A percentile compares a stretch with the other conserved stretches of the same genome.
phyloP scores from a whole-genome alignment of 1,284 basidiomycete genomes.

The Boletellus sp. region DNA sequence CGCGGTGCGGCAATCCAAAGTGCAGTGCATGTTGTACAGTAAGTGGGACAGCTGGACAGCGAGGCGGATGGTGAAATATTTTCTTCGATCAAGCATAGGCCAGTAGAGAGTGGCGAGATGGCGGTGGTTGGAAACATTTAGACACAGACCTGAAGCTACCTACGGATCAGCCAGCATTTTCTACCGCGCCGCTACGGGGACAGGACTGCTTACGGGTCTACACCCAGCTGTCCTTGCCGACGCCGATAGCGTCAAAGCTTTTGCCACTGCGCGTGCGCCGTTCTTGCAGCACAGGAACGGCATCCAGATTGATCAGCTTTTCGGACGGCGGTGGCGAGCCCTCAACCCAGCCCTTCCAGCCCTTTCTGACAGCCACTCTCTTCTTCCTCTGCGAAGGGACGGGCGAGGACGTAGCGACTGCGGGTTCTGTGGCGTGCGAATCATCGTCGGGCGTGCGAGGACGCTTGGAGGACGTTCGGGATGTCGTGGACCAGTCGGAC shows the following conservation, averaged over 20 bases:
- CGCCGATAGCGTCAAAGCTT: conserved; percentile 71
- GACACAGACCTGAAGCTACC: conserved; percentile 2
- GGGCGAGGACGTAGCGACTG: conserved; percentile 26
- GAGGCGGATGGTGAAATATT: conserved; percentile 14
- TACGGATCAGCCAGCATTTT: conserved; percentile 22
- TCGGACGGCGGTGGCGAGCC: conserved; percentile 75
- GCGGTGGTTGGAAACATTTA: background rate
- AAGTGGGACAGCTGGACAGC: conserved; percentile 19
- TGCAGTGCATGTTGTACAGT: conserved; percentile 29
- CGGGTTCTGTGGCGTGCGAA: conserved; percentile 23
- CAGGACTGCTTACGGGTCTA: conserved; percentile 30
- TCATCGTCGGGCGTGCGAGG: conserved; percentile 62
- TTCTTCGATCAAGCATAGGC: conserved; percentile 13
- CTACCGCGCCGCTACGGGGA: conserved; percentile 19
- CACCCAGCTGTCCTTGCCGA: conserved; percentile 52
- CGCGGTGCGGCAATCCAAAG: conserved; percentile 14
- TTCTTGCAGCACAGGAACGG: conserved; percentile 56
- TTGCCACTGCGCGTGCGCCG: conserved; percentile 74
- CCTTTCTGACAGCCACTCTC: conserved; percentile 68
- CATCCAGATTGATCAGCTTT: conserved; percentile 75
- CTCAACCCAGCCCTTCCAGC: conserved; percentile 86
- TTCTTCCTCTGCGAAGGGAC: conserved; percentile 49
- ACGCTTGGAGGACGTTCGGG: conserved; percentile 72
- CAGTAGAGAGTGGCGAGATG: background rate
- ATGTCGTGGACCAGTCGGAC: conserved; percentile 66